Conservation (phyloP, 768 basidiomycete genomes). For the Boletus sensibilis region DNA sequence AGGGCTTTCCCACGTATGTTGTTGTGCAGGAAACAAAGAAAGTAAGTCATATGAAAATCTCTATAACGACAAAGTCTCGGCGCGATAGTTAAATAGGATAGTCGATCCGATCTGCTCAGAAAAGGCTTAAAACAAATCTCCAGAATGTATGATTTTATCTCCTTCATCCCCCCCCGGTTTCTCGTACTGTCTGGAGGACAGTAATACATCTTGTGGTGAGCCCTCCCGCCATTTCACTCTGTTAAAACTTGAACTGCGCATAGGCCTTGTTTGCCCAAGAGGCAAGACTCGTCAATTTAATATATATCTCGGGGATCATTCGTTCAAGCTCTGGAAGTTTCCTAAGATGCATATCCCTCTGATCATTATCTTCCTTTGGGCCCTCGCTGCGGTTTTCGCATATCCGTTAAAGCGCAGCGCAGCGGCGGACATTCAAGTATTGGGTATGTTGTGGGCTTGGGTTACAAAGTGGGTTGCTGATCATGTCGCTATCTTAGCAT, state of each 20-base stretch:
- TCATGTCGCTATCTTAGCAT: conserved; percentile 44
- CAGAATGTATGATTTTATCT: not conserved
- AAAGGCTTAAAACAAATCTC: not conserved
- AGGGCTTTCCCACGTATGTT: not conserved
- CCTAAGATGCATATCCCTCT: conserved; percentile 4
- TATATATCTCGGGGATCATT: conserved; percentile 21
- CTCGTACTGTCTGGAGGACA: not conserved
- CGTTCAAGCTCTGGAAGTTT: conserved; percentile 20
- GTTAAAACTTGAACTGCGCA: not conserved
- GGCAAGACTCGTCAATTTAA: conserved; percentile 39
- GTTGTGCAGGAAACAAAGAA: not conserved
- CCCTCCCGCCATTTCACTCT: not conserved
- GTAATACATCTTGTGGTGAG: not conserved
- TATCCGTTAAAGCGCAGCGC: conserved; percentile 8
- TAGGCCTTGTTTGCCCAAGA: not conserved
- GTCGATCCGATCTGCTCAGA: not conserved
- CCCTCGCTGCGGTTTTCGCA: conserved; percentile 1
- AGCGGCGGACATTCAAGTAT: conserved; percentile 41
- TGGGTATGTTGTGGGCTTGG: conserved; percentile 46
- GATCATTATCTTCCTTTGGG: not conserved
- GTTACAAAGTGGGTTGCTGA: not conserved
- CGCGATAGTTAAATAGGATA: not conserved
- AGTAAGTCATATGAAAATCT: not conserved
- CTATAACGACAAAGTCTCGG: conserved; percentile 3
- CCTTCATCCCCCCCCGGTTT: not conserved